These are phyloP conservation scores for Leccinum rimulosum DNA, from an alignment of 768 basidiomycete species.

Conservation along the genomic window DNA sequence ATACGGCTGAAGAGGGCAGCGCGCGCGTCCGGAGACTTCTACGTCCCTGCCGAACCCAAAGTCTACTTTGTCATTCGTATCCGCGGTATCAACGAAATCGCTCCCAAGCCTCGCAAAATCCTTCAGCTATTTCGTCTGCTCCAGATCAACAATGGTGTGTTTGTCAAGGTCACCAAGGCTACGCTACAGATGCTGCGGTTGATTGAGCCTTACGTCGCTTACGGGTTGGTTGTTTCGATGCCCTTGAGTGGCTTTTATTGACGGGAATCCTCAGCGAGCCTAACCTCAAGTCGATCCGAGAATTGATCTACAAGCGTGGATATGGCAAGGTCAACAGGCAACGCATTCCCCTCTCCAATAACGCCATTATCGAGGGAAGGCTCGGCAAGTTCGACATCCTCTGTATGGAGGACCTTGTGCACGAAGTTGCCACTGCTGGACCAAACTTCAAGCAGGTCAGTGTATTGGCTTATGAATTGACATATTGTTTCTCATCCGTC, in stretches of 20 bases:
- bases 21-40: slow-evolving; percentile 90
- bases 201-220: slow-evolving; percentile 96
- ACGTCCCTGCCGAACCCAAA: slow-evolving; percentile 95
- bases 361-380: slow-evolving; percentile 84
- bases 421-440: slow-evolving; percentile 93
- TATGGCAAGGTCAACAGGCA: slow-evolving; percentile 99
- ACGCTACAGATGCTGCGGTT: slow-evolving; percentile 98
- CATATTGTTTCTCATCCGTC: background rate
- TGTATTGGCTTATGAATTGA: slow-evolving; percentile 4
- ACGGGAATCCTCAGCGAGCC: slow-evolving; percentile 61
- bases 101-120: slow-evolving; percentile 99
- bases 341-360: slow-evolving; percentile 93
- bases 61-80: slow-evolving; percentile 98
- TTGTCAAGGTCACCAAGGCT: slow-evolving; percentile 94
- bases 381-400: slow-evolving; percentile 96
- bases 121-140: slow-evolving; percentile 96
- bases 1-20: slow-evolving; percentile 93
- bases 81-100: slow-evolving; percentile 99
- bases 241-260: background rate
- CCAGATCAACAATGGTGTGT: slow-evolving; percentile 99
- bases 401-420: slow-evolving; percentile 94
- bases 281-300: slow-evolving; percentile 94
- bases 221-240: slow-evolving; percentile 60
- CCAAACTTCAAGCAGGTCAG: slow-evolving; percentile 98
- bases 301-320: slow-evolving; percentile 98